Conservation (phyloP, 441 rosid genomes). For the Flueggea neowawraea region DNA sequence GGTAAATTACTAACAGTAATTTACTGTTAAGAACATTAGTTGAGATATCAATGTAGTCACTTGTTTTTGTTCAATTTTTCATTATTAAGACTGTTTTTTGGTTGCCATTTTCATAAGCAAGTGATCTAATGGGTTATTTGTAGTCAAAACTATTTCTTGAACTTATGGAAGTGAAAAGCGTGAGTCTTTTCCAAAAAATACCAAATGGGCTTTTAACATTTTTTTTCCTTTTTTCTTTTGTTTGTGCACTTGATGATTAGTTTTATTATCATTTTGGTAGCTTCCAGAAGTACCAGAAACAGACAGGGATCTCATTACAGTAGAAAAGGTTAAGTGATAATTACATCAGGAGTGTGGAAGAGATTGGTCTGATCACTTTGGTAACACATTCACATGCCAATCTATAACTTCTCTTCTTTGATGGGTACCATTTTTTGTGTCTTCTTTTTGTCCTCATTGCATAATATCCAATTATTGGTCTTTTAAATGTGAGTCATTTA, state of each 20-base stretch:
- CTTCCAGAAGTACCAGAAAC: conserved; percentile 37
- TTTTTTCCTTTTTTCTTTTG: conserved; percentile 4
- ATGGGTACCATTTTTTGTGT: conserved; percentile 13
- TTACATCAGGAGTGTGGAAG: neutral
- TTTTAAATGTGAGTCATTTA: conserved; percentile 20
- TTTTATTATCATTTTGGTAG: conserved; percentile 19
- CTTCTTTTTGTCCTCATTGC: conserved; percentile 34
- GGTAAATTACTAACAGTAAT: too few species aligned
- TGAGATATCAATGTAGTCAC: conserved; percentile 3
- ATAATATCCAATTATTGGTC: conserved; percentile 20
- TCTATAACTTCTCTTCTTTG: conserved; percentile 21
- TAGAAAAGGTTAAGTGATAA: conserved; percentile 19
- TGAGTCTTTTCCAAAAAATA: conserved; percentile 26
- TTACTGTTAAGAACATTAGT: conserved; percentile 8
- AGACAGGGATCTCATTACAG: conserved; percentile 29
- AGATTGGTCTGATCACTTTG: conserved; percentile 5
- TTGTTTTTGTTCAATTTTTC: conserved; percentile 8
- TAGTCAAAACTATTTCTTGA: neutral
- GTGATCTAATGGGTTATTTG: neutral
- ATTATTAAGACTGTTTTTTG: conserved; percentile 10
- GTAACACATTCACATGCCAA: conserved; percentile 36
- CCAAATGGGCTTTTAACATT: conserved; percentile 23
- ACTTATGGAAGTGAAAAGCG: conserved; percentile 25
- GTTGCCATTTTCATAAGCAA: neutral
- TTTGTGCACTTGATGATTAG: conserved; percentile 26